phyloP scores from a whole-genome alignment of 2,329 filamentous ascomycete species.

The Venturia effusa region DNA sequence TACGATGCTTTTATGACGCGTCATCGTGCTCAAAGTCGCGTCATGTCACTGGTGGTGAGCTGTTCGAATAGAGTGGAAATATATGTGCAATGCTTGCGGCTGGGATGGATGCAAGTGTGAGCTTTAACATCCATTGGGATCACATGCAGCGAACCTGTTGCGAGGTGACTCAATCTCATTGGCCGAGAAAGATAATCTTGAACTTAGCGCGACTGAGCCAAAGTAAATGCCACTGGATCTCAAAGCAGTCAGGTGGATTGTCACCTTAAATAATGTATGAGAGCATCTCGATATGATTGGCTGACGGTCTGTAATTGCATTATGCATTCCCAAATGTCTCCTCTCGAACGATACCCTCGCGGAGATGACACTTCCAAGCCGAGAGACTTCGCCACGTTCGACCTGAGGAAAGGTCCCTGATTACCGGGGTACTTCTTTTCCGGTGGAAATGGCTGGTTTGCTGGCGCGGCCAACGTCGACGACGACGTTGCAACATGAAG shows the following conservation, averaged over 20 bases:
- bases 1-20: no score
- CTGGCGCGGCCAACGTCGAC: not conserved
- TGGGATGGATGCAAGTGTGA: no score
- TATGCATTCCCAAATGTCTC: not conserved
- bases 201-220: no score
- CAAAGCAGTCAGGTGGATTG: not conserved
- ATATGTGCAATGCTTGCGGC: no score
- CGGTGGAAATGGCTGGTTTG: not conserved
- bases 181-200: no score
- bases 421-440: not conserved
- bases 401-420: not conserved
- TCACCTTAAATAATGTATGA: not conserved
- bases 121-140: no score
- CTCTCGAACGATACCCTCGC: not conserved
- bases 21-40: no score
- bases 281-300: not conserved
- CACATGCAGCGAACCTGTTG: no score
- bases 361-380: not conserved
- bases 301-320: not conserved
- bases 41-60: no score
- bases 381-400: not conserved
- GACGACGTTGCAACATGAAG: not conserved
- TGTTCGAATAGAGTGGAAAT: no score
- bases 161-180: no score
- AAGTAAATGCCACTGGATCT: not conserved